Evolutionary conservation across 129 eudicot genomes (phyloP).

Genomic region (Smallanthus sonchifolius): DNA sequence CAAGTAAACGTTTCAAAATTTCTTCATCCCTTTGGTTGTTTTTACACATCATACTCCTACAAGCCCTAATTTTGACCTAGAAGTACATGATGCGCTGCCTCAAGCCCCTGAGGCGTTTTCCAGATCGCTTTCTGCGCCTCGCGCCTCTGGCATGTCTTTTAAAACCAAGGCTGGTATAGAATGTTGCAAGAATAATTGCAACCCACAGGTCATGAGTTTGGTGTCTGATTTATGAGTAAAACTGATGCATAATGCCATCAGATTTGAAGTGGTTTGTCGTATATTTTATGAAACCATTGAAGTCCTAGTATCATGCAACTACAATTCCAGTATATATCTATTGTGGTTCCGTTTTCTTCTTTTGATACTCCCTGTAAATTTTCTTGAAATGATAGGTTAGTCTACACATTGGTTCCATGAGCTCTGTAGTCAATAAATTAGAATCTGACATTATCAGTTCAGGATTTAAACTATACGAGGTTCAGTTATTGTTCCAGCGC

Average conservation of each 20-base stretch:
- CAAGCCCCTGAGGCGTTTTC: no score
- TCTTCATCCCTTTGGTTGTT: no score
- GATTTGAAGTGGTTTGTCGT: not conserved
- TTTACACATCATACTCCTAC: no score
- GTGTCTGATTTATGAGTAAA: not conserved
- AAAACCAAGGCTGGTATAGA: no score
- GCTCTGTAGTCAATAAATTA: not conserved
- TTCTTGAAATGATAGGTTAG: not conserved
- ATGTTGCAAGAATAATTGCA: no score
- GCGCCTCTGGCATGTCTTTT: no score
- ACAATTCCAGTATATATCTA: not conserved
- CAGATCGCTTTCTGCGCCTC: no score
- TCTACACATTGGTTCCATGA: not conserved
- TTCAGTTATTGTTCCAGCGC: not conserved
- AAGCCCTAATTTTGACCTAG: no score
- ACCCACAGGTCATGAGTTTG: not conserved
- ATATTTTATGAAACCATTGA: not conserved
- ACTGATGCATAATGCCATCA: not conserved
- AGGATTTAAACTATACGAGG: not conserved
- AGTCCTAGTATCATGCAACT: not conserved
- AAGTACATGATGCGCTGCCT: no score
- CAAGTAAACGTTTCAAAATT: no score
- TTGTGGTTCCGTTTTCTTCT: not conserved
- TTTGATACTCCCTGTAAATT: not conserved
- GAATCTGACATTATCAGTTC: not conserved